Conservation (phyloP, 1,284 basidiomycete genomes). For the Trametes hirsuta region DNA sequence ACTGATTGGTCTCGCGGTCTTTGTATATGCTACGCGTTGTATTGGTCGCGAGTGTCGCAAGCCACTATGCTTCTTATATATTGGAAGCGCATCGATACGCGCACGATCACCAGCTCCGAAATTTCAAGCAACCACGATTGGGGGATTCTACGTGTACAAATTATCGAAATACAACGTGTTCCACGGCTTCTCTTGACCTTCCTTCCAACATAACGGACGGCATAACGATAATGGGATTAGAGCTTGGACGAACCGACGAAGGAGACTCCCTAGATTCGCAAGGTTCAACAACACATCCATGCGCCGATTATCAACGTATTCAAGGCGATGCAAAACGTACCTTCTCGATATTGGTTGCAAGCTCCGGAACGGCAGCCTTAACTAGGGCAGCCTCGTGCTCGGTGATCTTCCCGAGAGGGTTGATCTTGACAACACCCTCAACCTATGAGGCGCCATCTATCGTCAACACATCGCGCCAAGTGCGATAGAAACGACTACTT, state of each 20-base stretch:
- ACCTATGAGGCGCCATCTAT: conserved; percentile 43
- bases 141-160: conserved; percentile 11
- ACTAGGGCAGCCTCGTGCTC: conserved; percentile 77
- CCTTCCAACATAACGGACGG: neutral
- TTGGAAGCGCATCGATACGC: too few species aligned
- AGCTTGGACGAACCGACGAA: conserved; percentile 39
- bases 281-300: neutral
- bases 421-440: conserved; percentile 84
- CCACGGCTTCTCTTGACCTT: conserved; percentile 10
- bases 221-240: conserved; percentile 13
- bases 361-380: conserved; percentile 81
- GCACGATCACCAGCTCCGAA: neutral
- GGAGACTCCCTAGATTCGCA: conserved; percentile 36
- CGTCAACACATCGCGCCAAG: conserved; percentile 3
- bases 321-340: conserved; percentile 34
- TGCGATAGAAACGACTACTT: conserved; percentile 34
- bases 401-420: conserved; percentile 74
- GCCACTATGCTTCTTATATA: too few species aligned
- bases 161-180: conserved; percentile 11
- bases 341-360: conserved; percentile 80
- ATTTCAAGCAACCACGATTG: neutral
- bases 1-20: conserved; percentile 33
- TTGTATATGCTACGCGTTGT: neutral
- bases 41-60: too few species aligned
- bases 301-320: too few species aligned